These are phyloP conservation scores for Leptodontidium sp. DNA, from an alignment of 2,329 filamentous ascomycete species.

Conservation along the genomic window DNA sequence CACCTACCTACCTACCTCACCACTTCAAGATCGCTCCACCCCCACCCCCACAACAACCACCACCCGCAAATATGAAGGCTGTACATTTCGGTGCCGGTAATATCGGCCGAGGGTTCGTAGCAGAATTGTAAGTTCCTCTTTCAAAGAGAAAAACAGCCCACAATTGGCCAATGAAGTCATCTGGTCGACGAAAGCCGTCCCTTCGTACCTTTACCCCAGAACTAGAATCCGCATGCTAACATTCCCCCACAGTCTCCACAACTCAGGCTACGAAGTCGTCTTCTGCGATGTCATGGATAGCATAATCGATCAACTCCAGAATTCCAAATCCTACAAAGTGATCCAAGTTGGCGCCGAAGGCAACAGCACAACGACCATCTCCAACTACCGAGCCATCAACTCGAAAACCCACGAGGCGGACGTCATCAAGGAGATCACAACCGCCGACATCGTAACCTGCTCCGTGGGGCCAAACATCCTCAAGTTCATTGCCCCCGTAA, in stretches of 20 bases:
- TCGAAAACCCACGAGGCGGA: slow-evolving; percentile 84
- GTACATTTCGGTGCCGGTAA: slow-evolving; percentile 89
- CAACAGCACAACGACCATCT: slow-evolving; percentile 82
- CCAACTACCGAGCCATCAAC: slow-evolving; percentile 97
- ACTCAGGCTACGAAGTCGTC: slow-evolving; percentile 94
- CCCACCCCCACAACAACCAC: not conserved
- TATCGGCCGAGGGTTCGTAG: slow-evolving; percentile 65
- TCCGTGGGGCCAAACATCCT: slow-evolving; percentile 96
- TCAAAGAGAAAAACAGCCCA: not conserved
- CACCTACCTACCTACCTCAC: slow-evolving; percentile 12
- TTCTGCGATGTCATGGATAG: slow-evolving; percentile 93
- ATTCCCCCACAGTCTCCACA: slow-evolving; percentile 67
- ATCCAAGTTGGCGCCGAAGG: slow-evolving; percentile 90
- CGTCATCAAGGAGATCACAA: slow-evolving; percentile 84
- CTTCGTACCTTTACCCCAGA: not conserved
- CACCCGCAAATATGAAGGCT: slow-evolving; percentile 59
- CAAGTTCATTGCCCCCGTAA: slow-evolving; percentile 94
- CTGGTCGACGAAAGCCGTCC: not conserved
- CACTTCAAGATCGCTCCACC: not conserved
- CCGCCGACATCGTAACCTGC: slow-evolving; percentile 92
- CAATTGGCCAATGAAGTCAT: not conserved
- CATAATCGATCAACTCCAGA: slow-evolving; percentile 82
- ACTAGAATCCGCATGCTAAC: slow-evolving; percentile 19
- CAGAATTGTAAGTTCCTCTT: slow-evolving; percentile 41
- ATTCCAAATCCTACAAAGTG: slow-evolving; percentile 81